A percentile compares a stretch with the other conserved stretches of the same genome.
Evolutionary conservation across 306 rosid species (phyloP).

Genomic region (Pyrus bretschneideri): DNA sequence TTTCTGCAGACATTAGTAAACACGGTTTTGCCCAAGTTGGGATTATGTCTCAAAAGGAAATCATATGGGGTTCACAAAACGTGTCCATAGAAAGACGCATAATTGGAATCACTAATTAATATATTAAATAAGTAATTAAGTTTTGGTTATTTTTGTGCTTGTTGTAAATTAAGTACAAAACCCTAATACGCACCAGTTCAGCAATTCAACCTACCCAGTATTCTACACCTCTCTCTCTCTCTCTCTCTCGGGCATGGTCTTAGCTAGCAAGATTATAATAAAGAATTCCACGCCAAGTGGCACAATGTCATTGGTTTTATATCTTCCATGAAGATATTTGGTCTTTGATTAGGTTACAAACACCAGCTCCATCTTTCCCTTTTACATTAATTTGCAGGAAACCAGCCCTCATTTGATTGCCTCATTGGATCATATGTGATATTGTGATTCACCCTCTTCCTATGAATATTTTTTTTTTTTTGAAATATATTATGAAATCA

Average conservation of each 20-base stretch:
- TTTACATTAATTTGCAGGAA: not conserved
- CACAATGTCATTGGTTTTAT: slow-evolving; percentile 33
- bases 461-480: too few species aligned
- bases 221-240: slow-evolving; percentile 14
- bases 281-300: slow-evolving; percentile 26
- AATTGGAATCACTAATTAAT: slow-evolving; percentile 6
- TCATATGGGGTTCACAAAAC: slow-evolving; percentile 15
- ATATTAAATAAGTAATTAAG: not conserved
- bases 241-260: slow-evolving; percentile 23
- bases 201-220: slow-evolving; percentile 51
- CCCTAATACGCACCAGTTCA: not conserved
- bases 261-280: slow-evolving; percentile 26
- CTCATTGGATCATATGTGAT: not conserved
- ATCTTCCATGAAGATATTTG: slow-evolving; percentile 59
- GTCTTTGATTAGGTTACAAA: slow-evolving; percentile 19
- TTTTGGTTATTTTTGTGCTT: not conserved
- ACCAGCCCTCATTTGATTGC: not conserved
- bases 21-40: not conserved
- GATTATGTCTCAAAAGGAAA: not conserved
- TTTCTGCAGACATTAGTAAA: not conserved
- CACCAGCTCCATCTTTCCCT: slow-evolving; percentile 10
- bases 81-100: slow-evolving; percentile 40
- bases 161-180: not conserved
- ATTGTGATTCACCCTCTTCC: not conserved
- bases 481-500: not conserved